Base-by-base conservation (phyloP, 2,329 filamentous ascomycete species). In the Penicillium sp. region DNA sequence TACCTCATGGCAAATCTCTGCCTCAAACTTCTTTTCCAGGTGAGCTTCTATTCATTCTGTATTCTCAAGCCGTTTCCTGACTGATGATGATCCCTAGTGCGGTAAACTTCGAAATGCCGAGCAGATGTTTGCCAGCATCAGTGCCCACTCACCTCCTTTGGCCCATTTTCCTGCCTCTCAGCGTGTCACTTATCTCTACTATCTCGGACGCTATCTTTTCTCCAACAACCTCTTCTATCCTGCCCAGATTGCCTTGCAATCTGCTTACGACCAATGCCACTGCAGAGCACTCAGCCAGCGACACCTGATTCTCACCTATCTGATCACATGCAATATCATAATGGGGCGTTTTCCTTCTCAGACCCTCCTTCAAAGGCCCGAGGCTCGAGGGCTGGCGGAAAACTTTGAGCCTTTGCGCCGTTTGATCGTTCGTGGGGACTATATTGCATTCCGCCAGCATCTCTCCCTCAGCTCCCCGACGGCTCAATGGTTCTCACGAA, bases 1-100 rank as follows among this genome's bases (percentile, higher is more conserved):
- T 96, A 96, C 70, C 83, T 87, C 48, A 89, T 95, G 69, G 90
- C 89, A 49, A 96, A 96, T 63, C 78, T 95, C 20, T 93, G 89
- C 29, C 73, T 96, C 40, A 91, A 90, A 67, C 80, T 96, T 3
- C 77, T 96, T 6, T 94, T 95, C 62, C 86, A 89, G 56, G 84
- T 86, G 37, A 75, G 64, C n/a, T 5, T 9, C 3, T 52, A 11
- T 51, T 37, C 27, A 9, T 3, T 32, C 8, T 22, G 18, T 36
- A 5, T 34, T 18, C 14, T 4, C 16, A 11, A 5, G 35, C n/a
- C 3, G 6, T n/a, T 9, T 37, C 0, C 3, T 42, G 32, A n/a
- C 37, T 45, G n/a, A 48, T 23, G 9, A 14, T 31, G 10, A 38
- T 37, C 5, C n/a, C 11, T 16, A 87, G 78, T 93, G 87, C 64